These are phyloP conservation scores for Glomus cerebriforme DNA, from an alignment of 192 early-diverging fungal genomes.

Conservation along the genomic window DNA sequence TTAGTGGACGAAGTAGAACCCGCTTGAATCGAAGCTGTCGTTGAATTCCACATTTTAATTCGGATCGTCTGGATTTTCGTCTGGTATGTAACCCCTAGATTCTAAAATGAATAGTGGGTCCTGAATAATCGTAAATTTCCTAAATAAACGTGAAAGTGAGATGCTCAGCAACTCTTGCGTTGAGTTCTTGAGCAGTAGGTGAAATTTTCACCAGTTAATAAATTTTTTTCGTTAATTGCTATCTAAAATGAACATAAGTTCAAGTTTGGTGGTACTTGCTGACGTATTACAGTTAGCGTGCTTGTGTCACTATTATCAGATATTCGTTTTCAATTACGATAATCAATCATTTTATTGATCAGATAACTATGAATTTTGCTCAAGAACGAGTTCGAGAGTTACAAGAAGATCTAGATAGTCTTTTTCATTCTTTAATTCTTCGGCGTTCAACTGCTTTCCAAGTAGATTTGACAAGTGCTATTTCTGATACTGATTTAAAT, in stretches of 20 bases:
- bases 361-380: not conserved
- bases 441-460: not conserved
- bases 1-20: not conserved
- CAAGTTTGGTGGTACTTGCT: not conserved
- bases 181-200: not conserved
- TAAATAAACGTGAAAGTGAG: not conserved
- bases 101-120: not conserved
- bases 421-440: not conserved
- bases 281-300: not conserved
- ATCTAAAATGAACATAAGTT: not conserved
- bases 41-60: constrained; percentile 24
- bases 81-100: not conserved
- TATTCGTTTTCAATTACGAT: too few species aligned
- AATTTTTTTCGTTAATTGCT: not conserved
- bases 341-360: too few species aligned
- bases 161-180: not conserved
- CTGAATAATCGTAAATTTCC: not conserved
- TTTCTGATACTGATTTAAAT: not conserved
- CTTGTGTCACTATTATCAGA: not conserved
- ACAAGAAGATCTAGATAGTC: not conserved
- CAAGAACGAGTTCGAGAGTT: constrained; percentile 7
- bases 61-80: not conserved
- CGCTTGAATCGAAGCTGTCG: not conserved
- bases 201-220: not conserved
- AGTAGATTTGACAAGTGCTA: not conserved